phyloP scores from a whole-genome alignment of 1,139 yeast genomes.

The Lodderomyces orthopsilosis region DNA sequence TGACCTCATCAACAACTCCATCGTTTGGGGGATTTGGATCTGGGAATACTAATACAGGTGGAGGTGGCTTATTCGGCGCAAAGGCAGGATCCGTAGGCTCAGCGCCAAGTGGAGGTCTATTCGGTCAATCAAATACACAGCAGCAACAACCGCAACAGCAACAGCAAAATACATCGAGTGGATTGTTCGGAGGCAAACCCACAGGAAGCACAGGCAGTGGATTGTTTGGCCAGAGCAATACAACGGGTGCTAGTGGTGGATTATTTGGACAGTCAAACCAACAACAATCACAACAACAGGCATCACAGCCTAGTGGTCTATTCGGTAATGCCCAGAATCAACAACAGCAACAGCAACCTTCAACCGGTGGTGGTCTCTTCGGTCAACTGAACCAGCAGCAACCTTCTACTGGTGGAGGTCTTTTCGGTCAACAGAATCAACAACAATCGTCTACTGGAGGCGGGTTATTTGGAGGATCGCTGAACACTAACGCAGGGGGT shows the following conservation, averaged over 20 bases:
- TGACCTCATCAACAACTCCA: constrained; percentile 14
- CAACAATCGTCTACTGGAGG: constrained; percentile 7
- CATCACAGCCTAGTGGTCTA: constrained; percentile 7
- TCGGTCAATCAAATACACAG: constrained; percentile 15
- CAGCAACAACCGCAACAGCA: not conserved
- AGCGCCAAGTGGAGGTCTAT: constrained; percentile 20
- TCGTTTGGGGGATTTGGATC: constrained; percentile 22
- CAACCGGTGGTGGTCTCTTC: constrained; percentile 8
- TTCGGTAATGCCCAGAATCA: constrained; percentile 9
- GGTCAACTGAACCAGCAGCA: constrained; percentile 4
- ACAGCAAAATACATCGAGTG: constrained; percentile 6
- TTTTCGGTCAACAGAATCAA: not conserved
- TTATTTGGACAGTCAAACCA: constrained; percentile 6
- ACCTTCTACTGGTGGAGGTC: constrained; percentile 3
- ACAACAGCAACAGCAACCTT: not conserved
- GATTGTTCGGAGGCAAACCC: constrained; percentile 19
- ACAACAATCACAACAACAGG: constrained; percentile 6
- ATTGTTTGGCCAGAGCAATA: constrained; percentile 5
- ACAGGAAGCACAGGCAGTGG: constrained; percentile 9
- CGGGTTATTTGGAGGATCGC: constrained; percentile 6
- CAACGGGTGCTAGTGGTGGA: constrained; percentile 1
- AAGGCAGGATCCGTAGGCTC: constrained; percentile 13
- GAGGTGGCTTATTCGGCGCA: constrained; percentile 19
- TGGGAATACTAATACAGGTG: constrained; percentile 11
- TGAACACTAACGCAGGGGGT: not conserved